These are phyloP conservation scores for Plantago elongata DNA, from an alignment of 257 asterid species.

Conservation along the genomic window DNA sequence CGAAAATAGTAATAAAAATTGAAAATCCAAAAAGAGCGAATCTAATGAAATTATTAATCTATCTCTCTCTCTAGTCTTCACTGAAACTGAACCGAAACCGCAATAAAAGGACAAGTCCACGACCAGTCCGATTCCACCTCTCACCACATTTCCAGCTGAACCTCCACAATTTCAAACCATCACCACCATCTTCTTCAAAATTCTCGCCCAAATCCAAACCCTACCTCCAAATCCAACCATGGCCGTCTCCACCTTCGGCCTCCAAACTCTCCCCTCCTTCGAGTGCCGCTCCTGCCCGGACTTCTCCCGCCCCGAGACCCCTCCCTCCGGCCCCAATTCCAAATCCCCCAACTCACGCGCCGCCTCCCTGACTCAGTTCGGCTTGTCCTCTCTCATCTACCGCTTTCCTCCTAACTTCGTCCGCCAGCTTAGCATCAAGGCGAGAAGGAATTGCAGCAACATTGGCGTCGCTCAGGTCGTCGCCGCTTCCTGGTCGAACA, in stretches of 20 bases:
- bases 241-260: constrained; percentile 68
- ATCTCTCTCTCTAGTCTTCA: too few species aligned
- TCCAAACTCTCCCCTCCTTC: constrained; percentile 49
- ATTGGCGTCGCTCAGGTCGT: constrained; percentile 96
- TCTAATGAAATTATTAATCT: too few species aligned
- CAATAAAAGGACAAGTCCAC: too few species aligned
- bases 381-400: constrained; percentile 53
- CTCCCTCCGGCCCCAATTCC: constrained; percentile 30
- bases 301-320: constrained; percentile 46
- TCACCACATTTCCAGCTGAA: too few species aligned
- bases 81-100: too few species aligned
- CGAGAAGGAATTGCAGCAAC: constrained; percentile 91
- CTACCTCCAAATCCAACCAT: constrained; percentile 25
- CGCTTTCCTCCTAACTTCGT: constrained; percentile 94
- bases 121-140: too few species aligned
- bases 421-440: constrained; percentile 90
- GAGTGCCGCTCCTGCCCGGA: constrained; percentile 89
- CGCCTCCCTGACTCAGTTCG: constrained; percentile 27
- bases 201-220: neutral
- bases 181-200: too few species aligned
- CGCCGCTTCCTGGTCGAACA: constrained; percentile 94
- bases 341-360: constrained; percentile 26
- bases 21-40: too few species aligned
- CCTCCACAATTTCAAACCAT: too few species aligned
- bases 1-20: too few species aligned